These are phyloP conservation scores for Nyssa sinensis DNA, from an alignment of 148 eudicot species.

Conservation along the genomic window DNA sequence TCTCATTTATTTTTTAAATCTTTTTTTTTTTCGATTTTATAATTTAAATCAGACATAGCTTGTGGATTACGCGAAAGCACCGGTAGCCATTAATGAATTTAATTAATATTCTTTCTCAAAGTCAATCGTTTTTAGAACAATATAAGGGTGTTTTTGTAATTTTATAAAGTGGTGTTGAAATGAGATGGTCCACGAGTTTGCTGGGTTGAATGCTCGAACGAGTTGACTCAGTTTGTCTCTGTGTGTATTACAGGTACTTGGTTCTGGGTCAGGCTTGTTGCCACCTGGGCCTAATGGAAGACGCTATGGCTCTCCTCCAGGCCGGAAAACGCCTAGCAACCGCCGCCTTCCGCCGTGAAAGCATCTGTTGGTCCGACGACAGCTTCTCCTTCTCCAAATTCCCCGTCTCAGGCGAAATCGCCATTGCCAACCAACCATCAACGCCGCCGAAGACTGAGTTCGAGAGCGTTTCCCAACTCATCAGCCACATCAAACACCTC, in stretches of 20 bases:
- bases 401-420: conserved; percentile 25
- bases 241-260: conserved; percentile 50
- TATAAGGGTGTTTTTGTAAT: background rate
- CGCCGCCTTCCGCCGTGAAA: conserved; percentile 87
- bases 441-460: conserved; percentile 52
- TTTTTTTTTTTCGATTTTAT: too few relatives aligned
- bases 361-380: conserved; percentile 83
- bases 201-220: background rate
- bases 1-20: background rate
- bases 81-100: conserved; percentile 22
- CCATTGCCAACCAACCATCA: conserved; percentile 27
- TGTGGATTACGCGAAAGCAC: conserved; percentile 36
- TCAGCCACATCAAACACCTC: conserved; percentile 81
- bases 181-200: background rate
- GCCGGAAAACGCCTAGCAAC: conserved; percentile 90
- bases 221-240: conserved; percentile 15
- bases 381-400: conserved; percentile 57
- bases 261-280: conserved; percentile 94
- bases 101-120: too few relatives aligned
- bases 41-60: conserved; percentile 22
- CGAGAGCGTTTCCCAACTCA: conserved; percentile 60
- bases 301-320: conserved; percentile 88
- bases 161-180: background rate
- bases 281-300: conserved; percentile 93
- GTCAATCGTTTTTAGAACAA: background rate